Base-by-base conservation (phyloP, 805 yeast species). In the Kurtzmaniella cleridarum region DNA sequence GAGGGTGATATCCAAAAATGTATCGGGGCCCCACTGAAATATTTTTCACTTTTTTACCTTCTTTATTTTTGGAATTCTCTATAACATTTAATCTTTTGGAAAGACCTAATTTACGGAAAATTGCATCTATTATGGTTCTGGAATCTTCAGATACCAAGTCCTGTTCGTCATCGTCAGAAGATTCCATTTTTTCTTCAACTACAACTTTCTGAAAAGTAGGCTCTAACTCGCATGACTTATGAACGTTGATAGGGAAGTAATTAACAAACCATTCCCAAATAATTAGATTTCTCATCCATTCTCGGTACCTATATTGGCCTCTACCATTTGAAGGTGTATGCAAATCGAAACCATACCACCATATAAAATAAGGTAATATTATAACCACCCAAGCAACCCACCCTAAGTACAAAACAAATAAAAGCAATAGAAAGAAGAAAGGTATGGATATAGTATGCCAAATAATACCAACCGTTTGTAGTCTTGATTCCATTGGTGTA, bases 1-100 rank as follows among this genome's bases (percentile, higher is more conserved):
- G 98, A 0, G 98, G 98, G 59, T 90, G 97, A 53, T 87, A 82
- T 0, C 96, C 95, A 61, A 91, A 91, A 2, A 91, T 77, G 59
- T 93, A 91, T 28, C 83, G 66, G 2, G 87, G 90, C 0, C 88
- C 91, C 3, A 78, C 62, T 35, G 71, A 52, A 1, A 68, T 60
- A 32, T 53, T 50, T 36, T 57, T 58, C 38, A 47, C 31, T 47
- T 13, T 42, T 33, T 11, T 28, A 30, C 16, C 30, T 27, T 27
- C 27, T 26, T 24, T 27, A 13, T 18, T 29, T 37, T 30, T 51
- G n/a, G 27, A 15, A 13, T 39, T 13, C 29, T 56, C 61, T 9
- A 49, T 40, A 37, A 57, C 60, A 44, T 67, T 66, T 27, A 66
- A 49, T 20, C 74, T 43, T 45, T 68, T 68, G 18, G 59, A 52